Percentiles rank a stretch among this genome's conserved stretches.
phyloP scores from a whole-genome alignment of 2,329 filamentous ascomycete genomes.

The Xylariaceae sp. region DNA sequence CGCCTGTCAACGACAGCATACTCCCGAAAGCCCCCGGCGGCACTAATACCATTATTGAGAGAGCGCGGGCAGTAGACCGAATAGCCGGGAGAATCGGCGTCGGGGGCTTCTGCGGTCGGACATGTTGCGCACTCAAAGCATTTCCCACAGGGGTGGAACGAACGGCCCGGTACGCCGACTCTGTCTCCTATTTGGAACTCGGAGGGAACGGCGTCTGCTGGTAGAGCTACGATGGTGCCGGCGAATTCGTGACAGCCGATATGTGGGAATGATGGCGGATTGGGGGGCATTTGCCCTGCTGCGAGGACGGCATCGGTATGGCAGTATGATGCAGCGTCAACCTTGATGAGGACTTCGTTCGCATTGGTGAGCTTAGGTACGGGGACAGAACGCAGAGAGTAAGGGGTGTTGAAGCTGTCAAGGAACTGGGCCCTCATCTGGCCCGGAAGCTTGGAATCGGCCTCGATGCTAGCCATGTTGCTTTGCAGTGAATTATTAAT shows the following conservation, averaged over 20 bases:
- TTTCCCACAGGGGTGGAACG: slow-evolving; percentile 35
- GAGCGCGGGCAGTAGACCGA: slow-evolving; percentile 33
- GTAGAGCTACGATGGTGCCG: slow-evolving; percentile 35
- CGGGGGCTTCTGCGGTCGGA: slow-evolving; percentile 15
- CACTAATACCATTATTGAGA: slow-evolving; percentile 19
- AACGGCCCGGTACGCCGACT: slow-evolving; percentile 37
- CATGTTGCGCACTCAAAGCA: slow-evolving; percentile 35
- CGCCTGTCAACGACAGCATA: slow-evolving; percentile 38
- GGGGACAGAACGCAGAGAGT: slow-evolving; percentile 31
- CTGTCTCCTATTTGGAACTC: slow-evolving; percentile 23
- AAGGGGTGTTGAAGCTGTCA: slow-evolving; percentile 36
- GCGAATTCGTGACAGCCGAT: slow-evolving; percentile 42
- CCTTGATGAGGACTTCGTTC: slow-evolving; percentile 39
- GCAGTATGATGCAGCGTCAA: slow-evolving; percentile 43
- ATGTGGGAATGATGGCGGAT: slow-evolving; percentile 36
- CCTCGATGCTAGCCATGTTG: slow-evolving; percentile 2
- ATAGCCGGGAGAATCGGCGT: slow-evolving; percentile 33
- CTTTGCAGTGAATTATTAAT: neutral
- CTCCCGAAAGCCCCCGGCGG: slow-evolving; percentile 35
- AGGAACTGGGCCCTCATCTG: slow-evolving; percentile 37
- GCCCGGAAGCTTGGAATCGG: slow-evolving; percentile 7
- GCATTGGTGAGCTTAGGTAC: slow-evolving; percentile 26
- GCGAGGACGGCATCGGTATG: slow-evolving; percentile 34
- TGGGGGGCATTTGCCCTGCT: slow-evolving; percentile 22
- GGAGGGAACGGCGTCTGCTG: slow-evolving; percentile 6